Evolutionary conservation across 2,329 filamentous ascomycete genomes (phyloP), one percentile per base, ranked within the genome.

Genomic region (Aspergillus vadensis): DNA sequence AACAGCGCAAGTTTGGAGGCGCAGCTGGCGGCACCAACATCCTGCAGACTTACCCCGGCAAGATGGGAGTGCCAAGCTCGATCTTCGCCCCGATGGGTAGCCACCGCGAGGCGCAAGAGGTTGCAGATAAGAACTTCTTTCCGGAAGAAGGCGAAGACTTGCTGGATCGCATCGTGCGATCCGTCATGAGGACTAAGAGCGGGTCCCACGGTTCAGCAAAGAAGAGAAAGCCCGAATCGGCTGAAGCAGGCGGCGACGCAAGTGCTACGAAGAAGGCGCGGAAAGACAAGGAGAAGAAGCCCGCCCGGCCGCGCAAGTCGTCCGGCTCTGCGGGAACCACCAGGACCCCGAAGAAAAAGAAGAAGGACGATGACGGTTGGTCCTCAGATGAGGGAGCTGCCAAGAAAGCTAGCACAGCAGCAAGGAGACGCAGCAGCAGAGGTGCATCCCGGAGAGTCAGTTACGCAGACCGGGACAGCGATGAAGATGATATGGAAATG

Each of bases 61-160:
- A 96, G 76, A 85, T 95, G 61, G 88, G 90, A 15, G 79, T 98
- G 60, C 93, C 95, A 0, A 85, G 86, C 27, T 90, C 90, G 1
- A 83, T 98, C 15, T 98, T 95, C 75, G 84, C 84, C 15, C 82
- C 87, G 3, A 83, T 98, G 65, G 85, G 88, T 19, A 91, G 86
- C 63, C 92, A 96, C 69, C 86, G 89, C 30, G 85, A 87, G 52
- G 93, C 93, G 0, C 90, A 95, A 71, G 86, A 91, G 69, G 92
- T 97, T 70, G 92, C 93, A 0, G 88, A 92, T 74, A 96, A 90
- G 80, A 88, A 90, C 60, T 97, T 90, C 73, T 83, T 97, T 10
- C 89, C 91, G 1, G 89, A 92, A 14, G 89, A 88, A 23, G 76
- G 91, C 17, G 89, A 91, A 43, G 89, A 93, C 61, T 83, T 85